Conservation (phyloP, 2,329 filamentous ascomycete genomes). For the Sodiomyces alkalinus region DNA sequence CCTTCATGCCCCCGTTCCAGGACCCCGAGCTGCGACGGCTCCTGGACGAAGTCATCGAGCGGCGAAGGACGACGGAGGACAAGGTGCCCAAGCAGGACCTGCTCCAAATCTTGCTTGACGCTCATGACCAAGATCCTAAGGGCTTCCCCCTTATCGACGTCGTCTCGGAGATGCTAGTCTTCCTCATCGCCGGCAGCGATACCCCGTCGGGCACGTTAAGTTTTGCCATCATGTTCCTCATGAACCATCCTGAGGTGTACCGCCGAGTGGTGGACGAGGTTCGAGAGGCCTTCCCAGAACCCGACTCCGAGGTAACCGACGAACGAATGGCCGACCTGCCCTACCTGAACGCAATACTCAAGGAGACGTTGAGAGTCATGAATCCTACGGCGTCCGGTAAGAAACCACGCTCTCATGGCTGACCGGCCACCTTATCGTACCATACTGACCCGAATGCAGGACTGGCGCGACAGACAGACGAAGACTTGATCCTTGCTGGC, state of each 20-base stretch:
- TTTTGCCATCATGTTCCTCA: slow-evolving; percentile 48
- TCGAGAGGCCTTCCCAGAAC: no score
- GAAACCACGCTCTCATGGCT: no score
- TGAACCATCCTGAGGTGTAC: slow-evolving; percentile 46
- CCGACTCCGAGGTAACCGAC: no score
- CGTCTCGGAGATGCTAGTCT: slow-evolving; percentile 14
- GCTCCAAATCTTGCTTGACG: slow-evolving; percentile 1
- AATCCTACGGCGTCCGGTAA: no score
- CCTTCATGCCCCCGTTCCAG: slow-evolving; percentile 1
- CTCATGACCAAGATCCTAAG: slow-evolving; percentile 1
- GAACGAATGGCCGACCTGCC: slow-evolving; percentile 45
- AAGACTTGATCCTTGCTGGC: no score
- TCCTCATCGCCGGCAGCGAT: slow-evolving; percentile 53
- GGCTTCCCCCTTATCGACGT: not conserved
- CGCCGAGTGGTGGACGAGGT: slow-evolving; percentile 51
- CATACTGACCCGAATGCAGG: no score
- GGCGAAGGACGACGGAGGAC: not conserved
- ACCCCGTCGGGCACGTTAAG: slow-evolving; percentile 54
- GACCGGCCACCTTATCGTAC: no score
- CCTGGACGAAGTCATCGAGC: slow-evolving; percentile 1
- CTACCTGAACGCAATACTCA: slow-evolving; percentile 47
- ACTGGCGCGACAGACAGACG: no score
- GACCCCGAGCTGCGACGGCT: slow-evolving; percentile 1
- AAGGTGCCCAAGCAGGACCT: slow-evolving; percentile 1
- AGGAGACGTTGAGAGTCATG: no score